Evolutionary conservation across 1,284 basidiomycete genomes (phyloP).

Genomic region (Meira miltonrushii): DNA sequence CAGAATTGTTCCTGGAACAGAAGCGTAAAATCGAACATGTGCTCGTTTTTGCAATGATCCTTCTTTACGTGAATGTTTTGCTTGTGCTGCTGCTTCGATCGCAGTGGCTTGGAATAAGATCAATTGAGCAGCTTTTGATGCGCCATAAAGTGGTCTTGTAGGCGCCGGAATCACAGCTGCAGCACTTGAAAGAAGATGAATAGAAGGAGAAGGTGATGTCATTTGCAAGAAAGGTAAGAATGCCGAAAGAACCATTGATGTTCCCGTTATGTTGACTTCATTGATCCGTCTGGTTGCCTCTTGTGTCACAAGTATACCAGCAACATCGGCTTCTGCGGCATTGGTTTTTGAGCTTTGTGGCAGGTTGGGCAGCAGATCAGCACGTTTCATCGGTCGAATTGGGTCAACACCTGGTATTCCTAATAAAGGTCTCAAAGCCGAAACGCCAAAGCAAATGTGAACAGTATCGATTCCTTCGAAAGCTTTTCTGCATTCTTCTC

Average conservation of each 20-base stretch:
- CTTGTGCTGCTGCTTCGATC: slow-evolving; percentile 61
- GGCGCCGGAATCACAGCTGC: slow-evolving; percentile 78
- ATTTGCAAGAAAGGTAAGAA: slow-evolving; percentile 67
- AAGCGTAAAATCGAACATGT: slow-evolving; percentile 36
- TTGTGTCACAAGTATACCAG: slow-evolving; percentile 53
- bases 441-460: slow-evolving; percentile 77
- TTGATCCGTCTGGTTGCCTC: slow-evolving; percentile 50
- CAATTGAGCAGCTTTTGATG: slow-evolving; percentile 76
- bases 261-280: slow-evolving; percentile 57
- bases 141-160: slow-evolving; percentile 74
- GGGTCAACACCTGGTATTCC: slow-evolving; percentile 65
- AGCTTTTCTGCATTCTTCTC: slow-evolving; percentile 59
- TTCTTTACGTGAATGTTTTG: slow-evolving; percentile 11
- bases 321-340: slow-evolving; percentile 23
- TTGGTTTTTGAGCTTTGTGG: background rate
- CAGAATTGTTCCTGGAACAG: slow-evolving; percentile 45
- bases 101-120: slow-evolving; percentile 71
- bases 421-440: slow-evolving; percentile 72
- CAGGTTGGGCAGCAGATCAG: slow-evolving; percentile 3
- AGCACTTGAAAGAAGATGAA: slow-evolving; percentile 73
- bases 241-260: slow-evolving; percentile 55
- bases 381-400: slow-evolving; percentile 53
- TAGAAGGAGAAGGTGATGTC: slow-evolving; percentile 66
- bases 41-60: slow-evolving; percentile 14
- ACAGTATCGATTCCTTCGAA: slow-evolving; percentile 80